A percentile compares a stretch with the other conserved stretches of the same genome.
These are phyloP conservation scores for Melanopsichium pennsylvanicum DNA, from an alignment of 1,284 basidiomycete genomes.

Conservation along the genomic window DNA sequence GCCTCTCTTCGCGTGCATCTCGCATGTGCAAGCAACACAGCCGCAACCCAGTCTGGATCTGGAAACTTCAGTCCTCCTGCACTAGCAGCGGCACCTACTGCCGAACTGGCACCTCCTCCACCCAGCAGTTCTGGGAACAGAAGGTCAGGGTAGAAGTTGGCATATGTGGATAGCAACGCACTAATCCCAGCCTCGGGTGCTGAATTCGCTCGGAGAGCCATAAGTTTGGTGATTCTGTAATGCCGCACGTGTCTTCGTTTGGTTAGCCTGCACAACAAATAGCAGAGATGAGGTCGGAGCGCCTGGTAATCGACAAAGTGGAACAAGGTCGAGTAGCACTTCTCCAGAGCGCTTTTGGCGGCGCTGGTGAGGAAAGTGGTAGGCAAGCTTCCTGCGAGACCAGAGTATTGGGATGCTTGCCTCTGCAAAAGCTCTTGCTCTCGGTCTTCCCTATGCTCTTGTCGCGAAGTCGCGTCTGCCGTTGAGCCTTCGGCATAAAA, in stretches of 20 bases:
- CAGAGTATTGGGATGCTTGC: slow-evolving; percentile 26
- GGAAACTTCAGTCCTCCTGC: slow-evolving; percentile 43
- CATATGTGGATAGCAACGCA: slow-evolving; percentile 44
- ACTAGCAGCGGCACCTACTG: slow-evolving; percentile 19
- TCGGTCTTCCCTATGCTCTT: slow-evolving; percentile 12
- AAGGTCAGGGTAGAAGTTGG: slow-evolving; percentile 52
- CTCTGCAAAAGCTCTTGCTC: slow-evolving; percentile 25
- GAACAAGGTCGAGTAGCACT: slow-evolving; percentile 49
- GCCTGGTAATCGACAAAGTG: slow-evolving; percentile 53
- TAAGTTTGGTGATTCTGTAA: slow-evolving; percentile 50
- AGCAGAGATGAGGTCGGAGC: slow-evolving; percentile 44
- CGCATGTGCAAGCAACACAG: slow-evolving; percentile 36
- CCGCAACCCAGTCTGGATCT: slow-evolving; percentile 36
- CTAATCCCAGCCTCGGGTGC: slow-evolving; percentile 35
- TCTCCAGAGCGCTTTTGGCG: slow-evolving; percentile 33
- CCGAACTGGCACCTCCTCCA: slow-evolving; percentile 20
- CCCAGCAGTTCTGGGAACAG: slow-evolving; percentile 49
- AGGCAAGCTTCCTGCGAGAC: slow-evolving; percentile 28
- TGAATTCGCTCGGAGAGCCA: slow-evolving; percentile 37
- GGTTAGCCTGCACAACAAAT: slow-evolving; percentile 44
- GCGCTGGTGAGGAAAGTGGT: slow-evolving; percentile 35
- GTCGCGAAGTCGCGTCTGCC: background rate
- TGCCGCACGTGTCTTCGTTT: slow-evolving; percentile 45
- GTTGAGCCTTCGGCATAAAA: slow-evolving; percentile 13
- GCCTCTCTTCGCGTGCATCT: slow-evolving; percentile 14